These are phyloP conservation scores for Geotrichum bryndzae DNA, from an alignment of 1,139 yeast genomes.

Conservation along the genomic window DNA sequence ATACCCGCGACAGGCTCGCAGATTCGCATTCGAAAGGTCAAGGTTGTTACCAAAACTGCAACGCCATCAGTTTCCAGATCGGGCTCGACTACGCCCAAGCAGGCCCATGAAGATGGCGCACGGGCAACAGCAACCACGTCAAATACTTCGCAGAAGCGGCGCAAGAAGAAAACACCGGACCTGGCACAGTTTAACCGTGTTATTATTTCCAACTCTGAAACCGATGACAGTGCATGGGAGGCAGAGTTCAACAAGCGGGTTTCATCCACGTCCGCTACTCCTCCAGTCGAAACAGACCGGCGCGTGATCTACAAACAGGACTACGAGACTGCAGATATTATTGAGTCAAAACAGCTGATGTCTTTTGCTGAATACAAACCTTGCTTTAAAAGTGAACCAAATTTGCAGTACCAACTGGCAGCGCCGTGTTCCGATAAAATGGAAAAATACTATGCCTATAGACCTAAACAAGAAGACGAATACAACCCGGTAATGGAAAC, in stretches of 20 bases:
- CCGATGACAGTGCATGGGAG: slow-evolving; percentile 15
- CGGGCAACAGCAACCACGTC: background rate
- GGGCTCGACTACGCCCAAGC: background rate
- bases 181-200: slow-evolving; percentile 10
- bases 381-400: slow-evolving; percentile 10
- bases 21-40: slow-evolving; percentile 9
- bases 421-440: slow-evolving; percentile 13
- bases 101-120: background rate
- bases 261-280: slow-evolving; percentile 3
- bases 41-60: slow-evolving; percentile 5
- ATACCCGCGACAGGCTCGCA: slow-evolving; percentile 4
- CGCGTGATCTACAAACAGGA: slow-evolving; percentile 8
- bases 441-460: slow-evolving; percentile 13
- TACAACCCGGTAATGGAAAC: slow-evolving; percentile 70
- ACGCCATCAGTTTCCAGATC: background rate
- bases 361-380: slow-evolving; percentile 13
- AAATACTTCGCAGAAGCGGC: background rate
- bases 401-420: slow-evolving; percentile 14
- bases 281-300: slow-evolving; percentile 3
- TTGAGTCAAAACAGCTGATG: slow-evolving; percentile 13
- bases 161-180: slow-evolving; percentile 11
- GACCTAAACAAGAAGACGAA: slow-evolving; percentile 37
- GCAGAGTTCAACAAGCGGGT: slow-evolving; percentile 4
- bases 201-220: slow-evolving; percentile 1
- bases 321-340: background rate